phyloP scores from a whole-genome alignment of 352 stramenopile species.

The Phytophthora macrochlamydospora region DNA sequence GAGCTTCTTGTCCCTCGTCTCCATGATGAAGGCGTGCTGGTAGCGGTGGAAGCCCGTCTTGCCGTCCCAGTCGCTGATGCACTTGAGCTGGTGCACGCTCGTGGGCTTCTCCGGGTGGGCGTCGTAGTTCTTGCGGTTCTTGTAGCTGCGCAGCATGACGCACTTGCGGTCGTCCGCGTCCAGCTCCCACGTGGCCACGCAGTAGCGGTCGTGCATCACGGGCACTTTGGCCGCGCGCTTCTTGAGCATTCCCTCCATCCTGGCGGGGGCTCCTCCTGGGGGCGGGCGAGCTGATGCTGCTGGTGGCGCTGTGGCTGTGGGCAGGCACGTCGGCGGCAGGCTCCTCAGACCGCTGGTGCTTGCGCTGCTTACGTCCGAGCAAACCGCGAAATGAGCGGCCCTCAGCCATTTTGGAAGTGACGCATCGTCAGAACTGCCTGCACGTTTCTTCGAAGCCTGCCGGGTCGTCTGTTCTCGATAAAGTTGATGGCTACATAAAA shows the following conservation, averaged over 20 bases:
- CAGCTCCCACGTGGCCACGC: slow-evolving; percentile 72
- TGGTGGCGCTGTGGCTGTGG: slow-evolving; percentile 19
- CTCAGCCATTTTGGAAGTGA: background rate
- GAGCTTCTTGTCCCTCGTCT: slow-evolving; percentile 74
- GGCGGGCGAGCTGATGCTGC: slow-evolving; percentile 19
- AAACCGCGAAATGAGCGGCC: slow-evolving; percentile 26
- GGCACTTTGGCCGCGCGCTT: slow-evolving; percentile 72
- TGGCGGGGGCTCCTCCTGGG: background rate
- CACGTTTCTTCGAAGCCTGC: too few relatives aligned
- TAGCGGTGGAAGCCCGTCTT: slow-evolving; percentile 81
- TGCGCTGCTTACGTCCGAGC: slow-evolving; percentile 3
- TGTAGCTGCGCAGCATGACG: slow-evolving; percentile 80
- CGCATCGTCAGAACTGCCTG: too few relatives aligned
- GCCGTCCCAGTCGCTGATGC: slow-evolving; percentile 79
- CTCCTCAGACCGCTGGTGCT: slow-evolving; percentile 6
- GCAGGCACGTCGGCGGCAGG: slow-evolving; percentile 3
- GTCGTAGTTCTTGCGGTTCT: slow-evolving; percentile 50
- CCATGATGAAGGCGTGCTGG: slow-evolving; percentile 70
- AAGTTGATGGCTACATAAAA: too few relatives aligned
- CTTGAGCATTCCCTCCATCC: slow-evolving; percentile 77
- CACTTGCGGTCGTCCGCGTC: slow-evolving; percentile 51
- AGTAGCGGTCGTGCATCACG: slow-evolving; percentile 86
- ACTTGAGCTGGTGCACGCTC: slow-evolving; percentile 67
- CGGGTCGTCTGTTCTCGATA: too few relatives aligned
- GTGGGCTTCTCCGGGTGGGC: slow-evolving; percentile 55